Evolutionary conservation across 2,329 filamentous ascomycete genomes (phyloP).

Genomic region (Fusarium penzigii): DNA sequence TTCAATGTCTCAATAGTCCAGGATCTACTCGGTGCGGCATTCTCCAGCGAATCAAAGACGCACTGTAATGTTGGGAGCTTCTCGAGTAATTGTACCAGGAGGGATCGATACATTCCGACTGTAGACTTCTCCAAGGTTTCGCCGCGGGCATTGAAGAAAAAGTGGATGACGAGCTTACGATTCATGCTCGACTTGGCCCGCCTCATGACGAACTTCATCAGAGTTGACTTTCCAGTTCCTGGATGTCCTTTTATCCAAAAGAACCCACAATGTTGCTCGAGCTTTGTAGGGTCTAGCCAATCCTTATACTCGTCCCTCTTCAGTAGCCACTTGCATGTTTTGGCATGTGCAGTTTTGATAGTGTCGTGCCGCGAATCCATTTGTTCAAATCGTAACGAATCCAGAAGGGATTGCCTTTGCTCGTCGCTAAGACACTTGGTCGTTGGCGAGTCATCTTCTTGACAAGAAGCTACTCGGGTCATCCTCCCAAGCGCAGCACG

Average conservation of each 20-base stretch:
- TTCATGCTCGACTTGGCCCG: slow-evolving; percentile 5
- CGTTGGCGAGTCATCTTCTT: too few relatives aligned
- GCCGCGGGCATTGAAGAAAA: slow-evolving; percentile 54
- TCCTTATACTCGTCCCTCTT: background rate
- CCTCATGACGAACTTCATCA: slow-evolving; percentile 42
- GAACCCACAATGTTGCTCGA: slow-evolving; percentile 32
- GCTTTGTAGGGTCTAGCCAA: slow-evolving; percentile 7
- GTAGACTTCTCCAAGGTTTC: slow-evolving; percentile 44
- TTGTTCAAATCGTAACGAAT: slow-evolving; percentile 15
- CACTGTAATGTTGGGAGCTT: slow-evolving; percentile 33
- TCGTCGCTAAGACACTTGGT: background rate
- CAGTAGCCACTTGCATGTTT: slow-evolving; percentile 19
- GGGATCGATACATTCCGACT: slow-evolving; percentile 50
- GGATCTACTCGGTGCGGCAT: background rate
- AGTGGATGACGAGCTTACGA: slow-evolving; percentile 35
- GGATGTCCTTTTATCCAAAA: slow-evolving; percentile 51
- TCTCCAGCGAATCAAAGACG: slow-evolving; percentile 26
- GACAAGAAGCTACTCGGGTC: too few relatives aligned
- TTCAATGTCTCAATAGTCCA: slow-evolving; percentile 3
- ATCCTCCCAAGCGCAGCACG: too few relatives aligned
- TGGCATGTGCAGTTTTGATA: slow-evolving; percentile 8
- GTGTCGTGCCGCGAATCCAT: slow-evolving; percentile 10
- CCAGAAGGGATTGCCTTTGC: slow-evolving; percentile 2
- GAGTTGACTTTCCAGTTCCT: slow-evolving; percentile 46
- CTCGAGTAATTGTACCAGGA: slow-evolving; percentile 48